phyloP scores from a whole-genome alignment of 352 stramenopile species.

The Elongisporangium senticosum region DNA sequence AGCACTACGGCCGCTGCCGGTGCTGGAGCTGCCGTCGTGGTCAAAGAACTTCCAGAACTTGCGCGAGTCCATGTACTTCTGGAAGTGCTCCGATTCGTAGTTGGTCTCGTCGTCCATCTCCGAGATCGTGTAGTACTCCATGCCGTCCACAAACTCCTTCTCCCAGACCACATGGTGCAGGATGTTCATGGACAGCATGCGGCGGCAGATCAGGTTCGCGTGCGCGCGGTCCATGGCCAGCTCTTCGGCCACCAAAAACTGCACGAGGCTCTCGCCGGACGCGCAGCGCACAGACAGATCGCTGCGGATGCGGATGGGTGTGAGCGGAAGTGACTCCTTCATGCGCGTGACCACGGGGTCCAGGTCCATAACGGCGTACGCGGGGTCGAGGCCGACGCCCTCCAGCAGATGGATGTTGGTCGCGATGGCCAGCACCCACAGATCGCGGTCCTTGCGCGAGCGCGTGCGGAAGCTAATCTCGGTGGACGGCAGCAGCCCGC shows the following conservation, averaged over 20 bases:
- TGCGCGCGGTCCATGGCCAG: conserved; percentile 47
- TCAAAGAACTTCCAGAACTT: conserved; percentile 83
- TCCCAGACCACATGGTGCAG: conserved; percentile 84
- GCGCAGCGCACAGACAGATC: conserved; percentile 58
- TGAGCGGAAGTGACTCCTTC: conserved; percentile 42
- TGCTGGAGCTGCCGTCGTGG: conserved; percentile 7
- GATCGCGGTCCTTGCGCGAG: conserved; percentile 69
- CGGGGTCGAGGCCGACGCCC: conserved; percentile 33
- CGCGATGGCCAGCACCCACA: conserved; percentile 62
- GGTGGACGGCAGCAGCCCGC: conserved; percentile 57
- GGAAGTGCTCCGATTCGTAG: conserved; percentile 70
- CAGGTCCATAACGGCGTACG: conserved; percentile 50
- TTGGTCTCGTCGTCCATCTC: conserved; percentile 48
- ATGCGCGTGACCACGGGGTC: conserved; percentile 49
- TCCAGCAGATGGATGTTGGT: conserved; percentile 61
- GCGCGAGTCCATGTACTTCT: conserved; percentile 75
- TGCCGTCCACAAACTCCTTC: conserved; percentile 75
- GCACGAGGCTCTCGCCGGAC: conserved; percentile 62
- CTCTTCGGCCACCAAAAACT: conserved; percentile 52
- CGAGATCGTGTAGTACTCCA: conserved; percentile 67
- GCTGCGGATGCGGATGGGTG: conserved; percentile 62
- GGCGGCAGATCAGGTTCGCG: conserved; percentile 43
- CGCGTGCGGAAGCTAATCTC: conserved; percentile 77
- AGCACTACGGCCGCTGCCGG: conserved; percentile 7
- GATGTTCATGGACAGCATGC: conserved; percentile 77